Evolutionary conservation across 2,329 filamentous ascomycete species (phyloP), one percentile per base, ranked within the genome.

Genomic region (Eutypa lata): DNA sequence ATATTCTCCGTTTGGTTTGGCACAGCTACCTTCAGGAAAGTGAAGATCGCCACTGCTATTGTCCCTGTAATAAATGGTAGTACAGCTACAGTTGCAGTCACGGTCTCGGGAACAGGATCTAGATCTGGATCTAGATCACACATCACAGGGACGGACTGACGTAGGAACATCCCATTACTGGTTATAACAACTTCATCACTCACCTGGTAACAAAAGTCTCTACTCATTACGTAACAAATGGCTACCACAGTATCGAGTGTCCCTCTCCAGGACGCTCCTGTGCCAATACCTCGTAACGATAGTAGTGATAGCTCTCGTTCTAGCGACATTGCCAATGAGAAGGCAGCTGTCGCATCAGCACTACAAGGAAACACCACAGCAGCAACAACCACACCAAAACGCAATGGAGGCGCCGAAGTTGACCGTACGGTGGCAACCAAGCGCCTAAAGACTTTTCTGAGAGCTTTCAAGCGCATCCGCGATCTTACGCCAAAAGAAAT

Each of bases 401-500:
- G 58, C 46, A 55, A 53, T 16, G 57, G 51, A 18, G 45, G 38
- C 18, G 58, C 56, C 19, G 58, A 69, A 28, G 62, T 74, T 13
- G 72, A 77, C 57, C 75, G 74, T 18, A 72, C 76, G 2, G 76
- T 71, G 7, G 73, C 73, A 3, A 69, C 77, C 3, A 77, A 77
- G 56, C 72, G 78, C 38, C 71, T 74, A 64, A 78, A 74, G 66
- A 79, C 73, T 2, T 79, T 81, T 54, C 69, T 75, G 65, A 69
- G 68, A 48, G 73, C 78, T 4, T 80, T 80, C 68, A 75, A 73
- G 56, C 76, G 78, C 60, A 70, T 81, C 42, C 69, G 70, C 54
- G 70, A 76, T 58, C 67, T 81, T 49, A 76, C 71, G 0, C 73
- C 76, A 7, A 73, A 79, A 61, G 68, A 81, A 55, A 76, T 81